Percentiles rank a stretch among this genome's conserved stretches.
Evolutionary conservation across 169 alveolate species (phyloP).

Genomic region (Plasmodium cynomolgi): DNA sequence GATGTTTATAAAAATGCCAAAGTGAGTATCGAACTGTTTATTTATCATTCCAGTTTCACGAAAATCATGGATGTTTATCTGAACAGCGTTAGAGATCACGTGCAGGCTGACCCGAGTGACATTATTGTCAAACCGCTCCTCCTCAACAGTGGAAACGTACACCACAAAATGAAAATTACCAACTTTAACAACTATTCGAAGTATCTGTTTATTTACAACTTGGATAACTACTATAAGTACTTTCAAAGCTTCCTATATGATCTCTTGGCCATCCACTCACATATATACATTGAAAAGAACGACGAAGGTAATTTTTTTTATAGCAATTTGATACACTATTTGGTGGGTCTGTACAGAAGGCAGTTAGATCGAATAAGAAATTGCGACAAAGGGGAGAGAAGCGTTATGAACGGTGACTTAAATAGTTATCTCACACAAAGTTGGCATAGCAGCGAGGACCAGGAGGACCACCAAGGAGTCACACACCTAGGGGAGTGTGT

Average conservation of each 20-base stretch:
- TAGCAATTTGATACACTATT: constrained; percentile 26
- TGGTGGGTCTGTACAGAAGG: constrained; percentile 36
- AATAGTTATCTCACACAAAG: background rate
- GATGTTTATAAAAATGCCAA: constrained; percentile 55
- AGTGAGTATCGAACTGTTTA: constrained; percentile 27
- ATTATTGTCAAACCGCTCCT: constrained; percentile 29
- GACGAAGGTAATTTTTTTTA: constrained; percentile 41
- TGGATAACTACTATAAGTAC: constrained; percentile 49
- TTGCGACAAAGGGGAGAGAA: background rate
- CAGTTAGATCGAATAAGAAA: constrained; percentile 26
- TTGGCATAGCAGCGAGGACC: background rate
- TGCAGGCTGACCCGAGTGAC: constrained; percentile 24
- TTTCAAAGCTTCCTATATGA: constrained; percentile 61
- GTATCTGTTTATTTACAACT: constrained; percentile 32
- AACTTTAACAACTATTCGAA: constrained; percentile 29
- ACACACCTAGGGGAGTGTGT: background rate
- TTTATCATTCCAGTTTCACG: constrained; percentile 46
- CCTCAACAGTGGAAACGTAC: constrained; percentile 34
- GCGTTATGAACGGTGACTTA: background rate
- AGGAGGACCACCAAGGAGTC: background rate
- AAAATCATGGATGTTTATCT: constrained; percentile 37
- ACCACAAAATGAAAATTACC: constrained; percentile 30
- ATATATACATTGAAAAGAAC: constrained; percentile 55
- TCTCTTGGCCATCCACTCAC: constrained; percentile 28
- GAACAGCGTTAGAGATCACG: constrained; percentile 34